Base-by-base conservation (phyloP, 73 alveolate species). In the Paramecium biaurelia region DNA sequence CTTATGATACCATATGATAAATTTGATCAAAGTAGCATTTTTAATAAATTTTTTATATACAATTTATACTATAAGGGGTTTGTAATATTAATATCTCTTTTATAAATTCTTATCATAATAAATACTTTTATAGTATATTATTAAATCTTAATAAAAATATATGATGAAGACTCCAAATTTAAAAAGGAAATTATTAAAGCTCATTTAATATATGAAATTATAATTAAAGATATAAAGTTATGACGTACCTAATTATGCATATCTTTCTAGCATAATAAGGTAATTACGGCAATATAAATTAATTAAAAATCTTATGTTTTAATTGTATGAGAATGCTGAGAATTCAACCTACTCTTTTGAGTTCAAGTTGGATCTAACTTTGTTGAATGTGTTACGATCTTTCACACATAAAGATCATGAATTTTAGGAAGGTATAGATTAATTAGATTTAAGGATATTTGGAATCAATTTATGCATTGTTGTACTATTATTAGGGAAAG, bases 401-500 rank as follows among this genome's bases (percentile, higher is more conserved):
- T 79, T 79, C 30, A 79, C 70, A 32, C 90, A 79, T 21, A 24
- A 38, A 8, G 43, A 79, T 42, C 90, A 79, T 47, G 90, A 79
- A 79, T 79, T 79, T 34, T 14, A 21, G 26, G 90, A 79, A 14
- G 90, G 90, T 79, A 79, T 30, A 37, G 4, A 79, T 45, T 42
- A 11, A 24, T 47, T 14, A 11, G 56, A 30, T 38, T 42, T 79
- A 23, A 63, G 94, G 94, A 2, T 89, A 89, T 49, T 70, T 89
- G 79, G 94, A 89, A 63, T 30, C 85, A 35, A 70, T 89, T 4
- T 89, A 89, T 21, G 94, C 94, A 18, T 72, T 43, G 70, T 49
- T 89, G 15, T 89, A 63, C 56, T 89, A 70, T 42, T 89, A 89
- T 89, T 20, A 89, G 68, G 94, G 94, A 5, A 70, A 68, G 21